phyloP scores from a whole-genome alignment of 768 basidiomycete species.

The Panellus pusillus region DNA sequence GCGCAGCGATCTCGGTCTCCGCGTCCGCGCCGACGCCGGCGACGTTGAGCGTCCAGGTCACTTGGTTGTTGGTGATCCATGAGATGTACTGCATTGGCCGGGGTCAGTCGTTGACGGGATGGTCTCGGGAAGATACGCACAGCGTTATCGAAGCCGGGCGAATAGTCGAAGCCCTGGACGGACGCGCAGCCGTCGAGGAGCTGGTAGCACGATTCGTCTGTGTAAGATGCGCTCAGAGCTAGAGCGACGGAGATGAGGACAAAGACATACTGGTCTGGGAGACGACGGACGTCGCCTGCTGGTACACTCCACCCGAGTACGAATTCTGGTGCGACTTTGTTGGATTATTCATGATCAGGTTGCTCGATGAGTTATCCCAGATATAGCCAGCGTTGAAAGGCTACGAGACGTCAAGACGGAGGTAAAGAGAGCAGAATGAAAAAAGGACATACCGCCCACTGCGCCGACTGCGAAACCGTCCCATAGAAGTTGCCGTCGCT shows the following conservation, averaged over 20 bases:
- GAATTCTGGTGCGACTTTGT: constrained; percentile 38
- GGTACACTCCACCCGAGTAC: constrained; percentile 45
- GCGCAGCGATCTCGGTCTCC: constrained; percentile 49
- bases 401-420: constrained; percentile 14
- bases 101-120: constrained; percentile 16
- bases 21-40: constrained; percentile 52
- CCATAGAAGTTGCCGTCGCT: constrained; percentile 12
- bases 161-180: constrained; percentile 57
- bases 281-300: constrained; percentile 41
- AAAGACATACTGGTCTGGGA: constrained; percentile 23
- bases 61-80: constrained; percentile 61
- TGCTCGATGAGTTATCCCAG: constrained; percentile 37
- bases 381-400: constrained; percentile 49
- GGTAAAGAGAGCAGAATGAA: background rate
- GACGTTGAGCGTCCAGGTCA: constrained; percentile 57
- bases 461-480: constrained; percentile 53
- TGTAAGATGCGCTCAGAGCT: background rate
- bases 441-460: constrained; percentile 38
- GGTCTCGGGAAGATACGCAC: constrained; percentile 36
- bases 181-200: constrained; percentile 41
- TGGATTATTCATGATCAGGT: constrained; percentile 36
- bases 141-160: constrained; percentile 42
- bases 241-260: constrained; percentile 18
- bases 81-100: constrained; percentile 53
- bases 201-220: constrained; percentile 49